Evolutionary conservation across 192 early-diverging fungal species (phyloP).

Genomic region (Martensiomyces pterosporus): DNA sequence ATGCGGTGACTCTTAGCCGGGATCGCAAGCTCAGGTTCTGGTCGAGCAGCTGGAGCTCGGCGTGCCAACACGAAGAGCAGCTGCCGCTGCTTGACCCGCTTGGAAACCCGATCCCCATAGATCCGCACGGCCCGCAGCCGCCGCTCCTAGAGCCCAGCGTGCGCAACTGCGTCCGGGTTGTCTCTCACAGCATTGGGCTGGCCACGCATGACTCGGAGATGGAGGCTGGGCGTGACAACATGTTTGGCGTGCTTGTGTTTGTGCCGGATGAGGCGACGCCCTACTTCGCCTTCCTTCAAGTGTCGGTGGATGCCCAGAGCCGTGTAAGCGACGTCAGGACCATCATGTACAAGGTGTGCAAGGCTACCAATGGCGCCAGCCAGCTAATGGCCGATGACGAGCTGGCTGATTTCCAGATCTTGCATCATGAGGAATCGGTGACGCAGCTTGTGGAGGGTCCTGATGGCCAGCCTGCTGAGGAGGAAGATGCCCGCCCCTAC

Average conservation of each 20-base stretch:
- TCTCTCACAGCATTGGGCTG: constrained; percentile 18
- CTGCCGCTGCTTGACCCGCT: constrained; percentile 36
- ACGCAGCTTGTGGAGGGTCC: constrained; percentile 19
- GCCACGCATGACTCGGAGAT: constrained; percentile 20
- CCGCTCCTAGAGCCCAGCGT: constrained; percentile 12
- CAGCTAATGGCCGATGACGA: constrained; percentile 49
- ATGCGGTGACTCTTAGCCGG: constrained; percentile 40
- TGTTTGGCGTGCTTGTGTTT: constrained; percentile 48
- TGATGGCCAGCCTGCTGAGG: constrained; percentile 13
- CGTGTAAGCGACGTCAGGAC: constrained; percentile 24
- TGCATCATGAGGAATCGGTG: constrained; percentile 21
- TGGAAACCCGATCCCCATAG: constrained; percentile 23
- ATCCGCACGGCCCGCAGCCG: constrained; percentile 16
- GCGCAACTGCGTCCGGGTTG: constrained; percentile 27
- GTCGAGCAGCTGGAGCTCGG: constrained; percentile 16
- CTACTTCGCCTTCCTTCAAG: constrained; percentile 45
- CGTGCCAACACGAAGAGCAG: constrained; percentile 36
- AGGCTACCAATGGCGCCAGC: constrained; percentile 40
- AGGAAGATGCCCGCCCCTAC: constrained; percentile 16
- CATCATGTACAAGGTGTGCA: constrained; percentile 45
- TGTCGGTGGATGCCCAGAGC: constrained; percentile 12
- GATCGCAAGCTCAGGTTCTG: constrained; percentile 50
- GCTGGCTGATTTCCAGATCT: constrained; percentile 39
- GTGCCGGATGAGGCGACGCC: constrained; percentile 47
- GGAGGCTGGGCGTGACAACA: constrained; percentile 5